A percentile compares a stretch with the other conserved stretches of the same genome.
phyloP scores from a whole-genome alignment of 352 stramenopile genomes.

The Phytophthora pini region DNA sequence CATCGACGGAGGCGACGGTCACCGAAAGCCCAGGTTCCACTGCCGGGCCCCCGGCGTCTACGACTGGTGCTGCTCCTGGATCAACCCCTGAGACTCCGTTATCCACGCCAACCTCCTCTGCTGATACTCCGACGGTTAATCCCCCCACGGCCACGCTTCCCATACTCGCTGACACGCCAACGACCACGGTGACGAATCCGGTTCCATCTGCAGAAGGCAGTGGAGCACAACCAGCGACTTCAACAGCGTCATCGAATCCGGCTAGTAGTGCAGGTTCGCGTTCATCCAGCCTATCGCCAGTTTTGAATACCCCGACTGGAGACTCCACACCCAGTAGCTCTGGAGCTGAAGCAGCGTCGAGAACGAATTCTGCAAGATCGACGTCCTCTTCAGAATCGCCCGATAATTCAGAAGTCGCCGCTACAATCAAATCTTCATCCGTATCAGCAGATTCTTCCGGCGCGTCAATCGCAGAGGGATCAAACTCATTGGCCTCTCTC shows the following conservation, averaged over 20 bases:
- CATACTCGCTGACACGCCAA: slow-evolving; percentile 14
- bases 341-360: slow-evolving; percentile 7
- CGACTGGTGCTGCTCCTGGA: not conserved
- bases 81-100: not conserved
- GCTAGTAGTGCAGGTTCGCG: slow-evolving; percentile 1
- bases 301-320: not conserved
- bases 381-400: slow-evolving; percentile 10
- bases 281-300: not conserved
- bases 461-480: slow-evolving; percentile 4
- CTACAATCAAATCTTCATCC: slow-evolving; percentile 12
- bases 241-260: not conserved
- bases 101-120: not conserved
- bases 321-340: slow-evolving; percentile 2
- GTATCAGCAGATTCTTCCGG: slow-evolving; percentile 11
- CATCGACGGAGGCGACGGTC: slow-evolving; percentile 1
- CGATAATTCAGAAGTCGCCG: slow-evolving; percentile 1
- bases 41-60: not conserved
- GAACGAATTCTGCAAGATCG: slow-evolving; percentile 6
- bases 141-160: slow-evolving; percentile 6
- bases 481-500: slow-evolving; percentile 15
- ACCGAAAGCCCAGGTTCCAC: not conserved
- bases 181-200: slow-evolving; percentile 4
- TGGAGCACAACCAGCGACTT: slow-evolving; percentile 7
- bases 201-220: not conserved
- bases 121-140: slow-evolving; percentile 5